Percentiles rank a stretch among this genome's conserved stretches.
Evolutionary conservation across 2,329 filamentous ascomycete species (phyloP).

Genomic region (Coleophoma crateriformis): DNA sequence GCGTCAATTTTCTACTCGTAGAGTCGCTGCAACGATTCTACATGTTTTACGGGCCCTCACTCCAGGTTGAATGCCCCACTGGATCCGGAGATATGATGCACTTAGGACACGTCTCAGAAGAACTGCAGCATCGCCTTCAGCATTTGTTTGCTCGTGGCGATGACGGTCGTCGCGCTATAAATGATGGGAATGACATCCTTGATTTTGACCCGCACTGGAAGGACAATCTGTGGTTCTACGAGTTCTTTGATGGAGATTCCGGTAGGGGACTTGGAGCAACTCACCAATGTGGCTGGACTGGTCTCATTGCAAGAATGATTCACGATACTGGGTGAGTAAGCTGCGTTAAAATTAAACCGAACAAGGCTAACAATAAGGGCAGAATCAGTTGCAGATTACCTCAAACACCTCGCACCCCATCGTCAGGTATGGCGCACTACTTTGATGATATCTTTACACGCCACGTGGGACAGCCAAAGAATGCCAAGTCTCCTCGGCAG

Average conservation of each 20-base stretch:
- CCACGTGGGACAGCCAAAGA: constrained; percentile 32
- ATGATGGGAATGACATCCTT: constrained; percentile 75
- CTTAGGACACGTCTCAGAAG: constrained; percentile 87
- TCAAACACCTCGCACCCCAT: constrained; percentile 85
- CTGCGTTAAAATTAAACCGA: not conserved
- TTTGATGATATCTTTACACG: constrained; percentile 85
- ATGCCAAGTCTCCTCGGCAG: constrained; percentile 39
- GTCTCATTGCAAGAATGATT: constrained; percentile 92
- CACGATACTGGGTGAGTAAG: constrained; percentile 84
- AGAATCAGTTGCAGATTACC: constrained; percentile 86
- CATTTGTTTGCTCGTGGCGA: constrained; percentile 84
- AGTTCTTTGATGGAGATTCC: constrained; percentile 92
- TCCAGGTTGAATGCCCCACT: constrained; percentile 90
- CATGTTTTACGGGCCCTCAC: constrained; percentile 86
- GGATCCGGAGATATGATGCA: constrained; percentile 95
- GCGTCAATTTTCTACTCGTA: constrained; percentile 90
- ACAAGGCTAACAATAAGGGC: not conserved
- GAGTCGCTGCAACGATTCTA: constrained; percentile 94
- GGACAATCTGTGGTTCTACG: constrained; percentile 91
- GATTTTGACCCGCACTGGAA: constrained; percentile 94
- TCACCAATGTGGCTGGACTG: constrained; percentile 96
- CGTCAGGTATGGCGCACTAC: constrained; percentile 81
- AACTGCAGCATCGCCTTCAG: constrained; percentile 90
- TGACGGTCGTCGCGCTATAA: constrained; percentile 82
- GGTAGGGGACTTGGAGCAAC: constrained; percentile 86